A percentile compares a stretch with the other conserved stretches of the same genome.
These are phyloP conservation scores for Barnettozyma californica DNA, from an alignment of 805 yeast species.

Conservation along the genomic window DNA sequence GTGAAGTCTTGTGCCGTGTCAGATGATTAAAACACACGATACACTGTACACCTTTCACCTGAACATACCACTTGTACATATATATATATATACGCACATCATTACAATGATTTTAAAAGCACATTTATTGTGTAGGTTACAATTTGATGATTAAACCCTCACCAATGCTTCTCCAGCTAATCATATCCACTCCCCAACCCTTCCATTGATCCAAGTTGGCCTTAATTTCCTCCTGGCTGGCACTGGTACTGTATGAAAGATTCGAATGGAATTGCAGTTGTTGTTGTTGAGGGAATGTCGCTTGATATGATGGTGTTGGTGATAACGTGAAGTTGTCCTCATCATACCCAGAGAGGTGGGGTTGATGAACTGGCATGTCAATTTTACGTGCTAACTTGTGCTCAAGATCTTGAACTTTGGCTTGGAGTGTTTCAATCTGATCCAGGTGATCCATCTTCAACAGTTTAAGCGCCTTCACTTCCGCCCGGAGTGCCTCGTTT, in stretches of 20 bases:
- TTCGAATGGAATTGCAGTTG: conserved; percentile 10
- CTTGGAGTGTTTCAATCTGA: conserved; percentile 27
- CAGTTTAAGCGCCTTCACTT: conserved; percentile 32
- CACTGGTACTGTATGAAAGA: conserved; percentile 19
- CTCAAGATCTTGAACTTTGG: conserved; percentile 24
- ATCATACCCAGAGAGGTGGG: conserved; percentile 18
- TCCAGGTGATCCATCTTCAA: conserved; percentile 33
- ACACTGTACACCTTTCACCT: background rate
- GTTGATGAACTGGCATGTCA: conserved; percentile 21
- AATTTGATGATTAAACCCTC: conserved; percentile 55
- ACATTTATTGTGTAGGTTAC: conserved; percentile 16
- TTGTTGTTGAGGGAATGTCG: background rate
- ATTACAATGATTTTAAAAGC: background rate
- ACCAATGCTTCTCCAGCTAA: conserved; percentile 70
- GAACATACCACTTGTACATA: conserved; percentile 9
- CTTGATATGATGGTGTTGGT: conserved; percentile 20
- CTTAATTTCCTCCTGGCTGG: conserved; percentile 47
- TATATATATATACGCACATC: background rate
- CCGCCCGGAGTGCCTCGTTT: conserved; percentile 30
- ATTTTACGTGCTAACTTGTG: conserved; percentile 18
- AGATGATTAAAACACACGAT: conserved; percentile 28
- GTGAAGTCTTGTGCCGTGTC: conserved; percentile 79
- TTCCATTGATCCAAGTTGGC: conserved; percentile 67
- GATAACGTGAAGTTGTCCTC: conserved; percentile 18
- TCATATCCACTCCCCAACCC: conserved; percentile 84